Base-by-base conservation (phyloP, 2,329 filamentous ascomycete genomes). In the Fusarium guadeloupense region DNA sequence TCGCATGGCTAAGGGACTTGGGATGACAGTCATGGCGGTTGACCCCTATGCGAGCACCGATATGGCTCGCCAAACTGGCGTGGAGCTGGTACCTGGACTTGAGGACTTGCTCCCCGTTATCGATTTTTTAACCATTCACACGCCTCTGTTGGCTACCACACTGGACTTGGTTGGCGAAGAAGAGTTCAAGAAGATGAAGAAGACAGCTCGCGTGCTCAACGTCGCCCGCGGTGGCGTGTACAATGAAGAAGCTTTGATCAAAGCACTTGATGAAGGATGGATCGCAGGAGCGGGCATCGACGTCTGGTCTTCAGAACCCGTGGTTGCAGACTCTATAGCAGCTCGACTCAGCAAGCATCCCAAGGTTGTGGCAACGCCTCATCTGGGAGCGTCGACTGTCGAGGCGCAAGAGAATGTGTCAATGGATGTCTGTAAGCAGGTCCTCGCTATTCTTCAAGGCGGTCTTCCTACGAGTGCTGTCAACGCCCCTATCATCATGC, bases 321-420 rank as follows among this genome's bases (percentile, higher is more conserved):
- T 89, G 0, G 70, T 59, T 2, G 64, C 73, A 4, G 75, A 72
- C 28, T 87, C 87, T 2, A 78, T 83, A 5, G 89, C 90, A 3
- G 82, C 81, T 10, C 81, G 80, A 38, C 79, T 95, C 9, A 84
- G 90, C 52, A 80, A 80, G 9, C 91, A 94, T 66, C 84, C 87
- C 1, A 88, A 85, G 63, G 90, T 92, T 1, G 87, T 94, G 3
- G 87, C 87, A 2, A 94, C 91, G 8, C 91, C 91, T 1, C 91
- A 95, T 72, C 80, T 95, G 0, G 91, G 91, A 8, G 91, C 91
- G 0, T 91, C 88, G 0, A 95, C 91, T 0, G 83, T 90, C 28
- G 91, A 95, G 80, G 91, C 91, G 0, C 91, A 95, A 73, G 90
- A 94, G 70, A 93, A 93, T 59, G 91, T 93, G 4, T 91, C 89